These are phyloP conservation scores for Russula abietina DNA, from an alignment of 768 basidiomycete species.

Conservation along the genomic window DNA sequence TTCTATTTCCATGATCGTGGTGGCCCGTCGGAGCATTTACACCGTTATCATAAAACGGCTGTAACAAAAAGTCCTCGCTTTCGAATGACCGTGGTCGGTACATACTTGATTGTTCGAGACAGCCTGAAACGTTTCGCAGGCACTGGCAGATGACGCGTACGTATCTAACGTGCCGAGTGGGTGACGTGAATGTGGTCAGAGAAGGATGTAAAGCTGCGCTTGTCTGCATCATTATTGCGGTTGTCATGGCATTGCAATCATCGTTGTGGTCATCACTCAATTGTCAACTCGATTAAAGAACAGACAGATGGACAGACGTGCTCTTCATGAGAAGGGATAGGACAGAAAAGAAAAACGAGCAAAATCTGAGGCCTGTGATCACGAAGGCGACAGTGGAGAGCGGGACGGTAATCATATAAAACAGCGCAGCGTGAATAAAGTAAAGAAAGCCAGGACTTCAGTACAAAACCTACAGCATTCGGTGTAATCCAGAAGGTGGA, in stretches of 20 bases:
- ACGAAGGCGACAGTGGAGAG: not conserved
- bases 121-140: not conserved
- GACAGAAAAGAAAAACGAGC: not conserved
- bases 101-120: not conserved
- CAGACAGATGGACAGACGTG: not conserved
- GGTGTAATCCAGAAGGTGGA: not conserved
- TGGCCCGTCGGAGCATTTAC: not conserved
- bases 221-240: no score
- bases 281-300: not conserved
- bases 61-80: not conserved
- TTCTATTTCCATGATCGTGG: not conserved
- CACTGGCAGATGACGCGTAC: not conserved
- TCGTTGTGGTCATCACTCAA: not conserved
- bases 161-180: not conserved
- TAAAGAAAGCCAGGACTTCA: not conserved
- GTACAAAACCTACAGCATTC: constrained; percentile 5
- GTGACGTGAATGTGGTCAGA: not conserved
- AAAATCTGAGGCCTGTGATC: not conserved
- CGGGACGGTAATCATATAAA: constrained; percentile 1
- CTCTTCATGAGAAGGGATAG: not conserved
- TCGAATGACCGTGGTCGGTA: not conserved
- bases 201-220: no score
- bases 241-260: no score
- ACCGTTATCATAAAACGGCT: no score
- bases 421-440: constrained; percentile 1